These are phyloP conservation scores for Clausena lansium DNA, from an alignment of 345 rosid species.

Conservation along the genomic window DNA sequence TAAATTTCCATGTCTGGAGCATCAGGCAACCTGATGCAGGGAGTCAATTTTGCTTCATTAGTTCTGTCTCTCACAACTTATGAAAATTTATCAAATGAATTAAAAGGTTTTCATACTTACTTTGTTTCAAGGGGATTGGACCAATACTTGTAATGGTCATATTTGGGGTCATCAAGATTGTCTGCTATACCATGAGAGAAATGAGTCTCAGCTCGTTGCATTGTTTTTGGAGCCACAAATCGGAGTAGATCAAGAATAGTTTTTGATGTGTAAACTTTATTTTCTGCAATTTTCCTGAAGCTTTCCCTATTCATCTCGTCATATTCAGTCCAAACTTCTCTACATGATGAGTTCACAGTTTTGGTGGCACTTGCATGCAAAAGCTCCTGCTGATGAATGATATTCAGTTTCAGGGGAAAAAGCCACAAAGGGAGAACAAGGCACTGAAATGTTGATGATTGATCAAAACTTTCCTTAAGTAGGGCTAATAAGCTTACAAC, in stretches of 20 bases:
- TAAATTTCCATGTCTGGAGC: conserved; percentile 76
- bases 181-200: conserved; percentile 78
- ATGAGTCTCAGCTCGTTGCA: conserved; percentile 63
- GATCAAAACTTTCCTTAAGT: not conserved
- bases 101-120: conserved; percentile 31
- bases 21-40: conserved; percentile 52
- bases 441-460: not conserved
- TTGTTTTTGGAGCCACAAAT: conserved; percentile 64
- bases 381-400: conserved; percentile 30
- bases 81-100: not conserved
- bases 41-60: not conserved
- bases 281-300: conserved; percentile 40
- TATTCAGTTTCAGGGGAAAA: not conserved
- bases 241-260: conserved; percentile 51
- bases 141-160: conserved; percentile 63
- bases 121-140: conserved; percentile 74
- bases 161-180: conserved; percentile 61
- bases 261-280: conserved; percentile 53
- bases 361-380: not conserved
- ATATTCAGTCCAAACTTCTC: conserved; percentile 59
- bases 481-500: not conserved
- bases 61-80: no score
- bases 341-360: conserved; percentile 34
- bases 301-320: conserved; percentile 53
- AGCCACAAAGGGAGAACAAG: not conserved